Percentiles rank a stretch among this genome's conserved stretches.
phyloP scores from a whole-genome alignment of 208 protist genomes.

The Leishmania amazonensis region DNA sequence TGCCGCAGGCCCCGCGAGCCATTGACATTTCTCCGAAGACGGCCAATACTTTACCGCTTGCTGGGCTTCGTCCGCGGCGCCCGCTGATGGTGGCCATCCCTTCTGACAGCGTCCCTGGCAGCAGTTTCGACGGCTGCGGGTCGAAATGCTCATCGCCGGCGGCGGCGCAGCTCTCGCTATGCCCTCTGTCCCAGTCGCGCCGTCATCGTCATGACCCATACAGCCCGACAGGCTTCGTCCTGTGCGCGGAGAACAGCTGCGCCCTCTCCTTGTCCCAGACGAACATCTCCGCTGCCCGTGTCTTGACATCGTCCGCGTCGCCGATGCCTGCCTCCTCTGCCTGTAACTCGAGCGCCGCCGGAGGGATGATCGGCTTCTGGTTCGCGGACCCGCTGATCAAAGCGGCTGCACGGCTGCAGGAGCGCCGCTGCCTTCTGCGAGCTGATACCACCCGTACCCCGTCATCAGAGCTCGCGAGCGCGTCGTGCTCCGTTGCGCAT shows the following conservation, averaged over 20 bases:
- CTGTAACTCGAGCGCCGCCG: neutral
- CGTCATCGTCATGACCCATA: constrained; percentile 35
- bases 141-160: neutral
- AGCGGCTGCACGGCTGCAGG: constrained; percentile 15
- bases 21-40: constrained; percentile 1
- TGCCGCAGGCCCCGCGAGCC: constrained; percentile 17
- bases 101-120: neutral
- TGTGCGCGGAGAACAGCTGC: constrained; percentile 23
- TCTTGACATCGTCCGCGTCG: constrained; percentile 1
- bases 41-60: neutral
- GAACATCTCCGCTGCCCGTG: neutral
- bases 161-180: neutral
- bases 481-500: neutral
- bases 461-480: constrained; percentile 4
- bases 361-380: constrained; percentile 10
- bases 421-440: constrained; percentile 18
- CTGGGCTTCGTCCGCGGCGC: neutral
- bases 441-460: neutral
- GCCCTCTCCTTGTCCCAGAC: constrained; percentile 18
- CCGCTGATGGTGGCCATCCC: constrained; percentile 3
- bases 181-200: constrained; percentile 3
- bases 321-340: constrained; percentile 5
- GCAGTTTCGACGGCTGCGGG: neutral
- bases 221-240: constrained; percentile 22
- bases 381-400: constrained; percentile 34